phyloP scores from a whole-genome alignment of 495 filamentous ascomycete genomes.

The Cenococcum geophilum region DNA sequence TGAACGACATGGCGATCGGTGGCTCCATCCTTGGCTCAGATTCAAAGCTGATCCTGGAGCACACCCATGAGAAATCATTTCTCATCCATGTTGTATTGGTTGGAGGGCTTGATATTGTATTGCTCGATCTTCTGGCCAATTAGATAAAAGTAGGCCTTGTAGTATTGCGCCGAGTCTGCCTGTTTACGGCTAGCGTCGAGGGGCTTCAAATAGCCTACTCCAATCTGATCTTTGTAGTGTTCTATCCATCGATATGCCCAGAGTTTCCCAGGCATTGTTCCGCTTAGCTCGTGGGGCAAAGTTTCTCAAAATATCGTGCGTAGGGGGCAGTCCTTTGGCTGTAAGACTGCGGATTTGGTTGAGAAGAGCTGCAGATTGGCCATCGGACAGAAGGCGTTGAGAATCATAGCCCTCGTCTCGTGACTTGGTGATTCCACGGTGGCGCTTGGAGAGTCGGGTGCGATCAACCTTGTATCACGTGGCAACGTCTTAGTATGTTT shows the following conservation, averaged over 20 bases:
- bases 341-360: not conserved
- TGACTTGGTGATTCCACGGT: not conserved
- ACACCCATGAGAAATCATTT: conserved; percentile 26
- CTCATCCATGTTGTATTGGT: conserved; percentile 28
- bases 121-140: conserved; percentile 14
- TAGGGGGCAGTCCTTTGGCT: not conserved
- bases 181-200: not conserved
- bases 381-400: not conserved
- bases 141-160: not conserved
- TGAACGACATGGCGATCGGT: conserved; percentile 2
- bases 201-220: not conserved
- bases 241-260: not conserved
- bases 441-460: conserved; percentile 2
- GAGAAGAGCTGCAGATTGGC: not conserved
- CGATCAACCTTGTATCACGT: not conserved
- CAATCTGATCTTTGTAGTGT: not conserved
- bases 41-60: not conserved
- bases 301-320: not conserved
- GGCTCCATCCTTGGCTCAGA: conserved; percentile 5
- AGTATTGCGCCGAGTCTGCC: not conserved
- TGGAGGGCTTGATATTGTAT: conserved; percentile 19
- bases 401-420: not conserved
- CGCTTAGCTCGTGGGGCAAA: not conserved
- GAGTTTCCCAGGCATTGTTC: not conserved
- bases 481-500: not conserved